Percentiles rank a stretch among this genome's conserved stretches.
Conservation (phyloP, 2,329 filamentous ascomycete genomes). For the Pyrenochaeta sp. region DNA sequence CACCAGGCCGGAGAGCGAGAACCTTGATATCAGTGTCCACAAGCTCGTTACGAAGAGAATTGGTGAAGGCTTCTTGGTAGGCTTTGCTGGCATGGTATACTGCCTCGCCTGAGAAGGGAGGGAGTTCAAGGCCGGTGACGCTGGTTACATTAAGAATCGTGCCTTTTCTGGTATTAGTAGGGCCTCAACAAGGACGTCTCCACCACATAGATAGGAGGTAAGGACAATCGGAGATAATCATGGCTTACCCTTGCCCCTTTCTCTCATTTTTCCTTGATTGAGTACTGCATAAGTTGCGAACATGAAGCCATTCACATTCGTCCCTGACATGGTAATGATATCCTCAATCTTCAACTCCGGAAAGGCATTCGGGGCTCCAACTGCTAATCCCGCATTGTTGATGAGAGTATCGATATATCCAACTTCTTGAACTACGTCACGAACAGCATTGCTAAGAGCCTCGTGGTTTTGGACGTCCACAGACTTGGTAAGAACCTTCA, state of each 20-base stretch:
- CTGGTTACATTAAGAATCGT: conserved; percentile 60
- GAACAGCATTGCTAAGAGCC: conserved; percentile 34
- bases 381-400: conserved; percentile 59
- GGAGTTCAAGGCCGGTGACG: conserved; percentile 56
- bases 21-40: conserved; percentile 57
- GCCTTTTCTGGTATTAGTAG: neutral
- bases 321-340: conserved; percentile 56
- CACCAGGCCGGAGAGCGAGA: conserved; percentile 55
- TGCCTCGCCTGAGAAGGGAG: conserved; percentile 58
- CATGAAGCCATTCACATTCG: conserved; percentile 59
- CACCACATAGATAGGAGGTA: neutral
- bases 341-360: conserved; percentile 51
- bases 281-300: conserved; percentile 55
- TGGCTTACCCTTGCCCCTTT: conserved; percentile 43
- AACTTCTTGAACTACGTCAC: conserved; percentile 32
- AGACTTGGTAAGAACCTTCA: conserved; percentile 35
- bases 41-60: conserved; percentile 58
- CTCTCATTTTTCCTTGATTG: conserved; percentile 52
- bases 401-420: conserved; percentile 55
- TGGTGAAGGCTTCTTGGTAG: conserved; percentile 58
- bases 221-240: neutral
- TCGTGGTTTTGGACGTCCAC: conserved; percentile 46
- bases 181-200: no score
- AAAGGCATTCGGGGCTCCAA: conserved; percentile 56
- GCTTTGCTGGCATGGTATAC: conserved; percentile 60